Evolutionary conservation across 352 stramenopile species (phyloP).

Genomic region (Pythium folliculosum): DNA sequence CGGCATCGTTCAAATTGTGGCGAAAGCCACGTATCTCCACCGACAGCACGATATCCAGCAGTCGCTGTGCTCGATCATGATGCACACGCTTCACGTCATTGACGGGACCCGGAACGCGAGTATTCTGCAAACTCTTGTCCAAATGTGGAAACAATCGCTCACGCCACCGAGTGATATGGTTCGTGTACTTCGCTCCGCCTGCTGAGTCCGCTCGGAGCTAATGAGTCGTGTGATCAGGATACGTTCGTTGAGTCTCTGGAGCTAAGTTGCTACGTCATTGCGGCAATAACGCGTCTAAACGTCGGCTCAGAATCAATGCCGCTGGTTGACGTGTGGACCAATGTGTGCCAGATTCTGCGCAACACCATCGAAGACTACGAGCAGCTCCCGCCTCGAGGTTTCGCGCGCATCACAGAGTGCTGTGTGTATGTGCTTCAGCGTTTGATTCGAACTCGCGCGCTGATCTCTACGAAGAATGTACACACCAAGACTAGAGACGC

Average conservation of each 20-base stretch:
- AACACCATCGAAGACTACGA: conserved; percentile 32
- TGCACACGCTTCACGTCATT: conserved; percentile 4
- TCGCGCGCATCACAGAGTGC: conserved; percentile 34
- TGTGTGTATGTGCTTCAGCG: conserved; percentile 35
- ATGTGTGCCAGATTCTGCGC: conserved; percentile 29
- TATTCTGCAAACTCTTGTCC: conserved; percentile 22
- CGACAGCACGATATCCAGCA: background rate
- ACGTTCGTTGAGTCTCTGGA: conserved; percentile 41
- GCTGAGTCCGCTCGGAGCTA: background rate
- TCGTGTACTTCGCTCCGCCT: background rate
- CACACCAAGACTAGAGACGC: background rate
- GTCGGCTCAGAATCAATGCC: conserved; percentile 13
- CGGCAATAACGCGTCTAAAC: conserved; percentile 31
- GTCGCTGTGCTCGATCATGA: conserved; percentile 10
- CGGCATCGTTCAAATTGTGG: conserved; percentile 21
- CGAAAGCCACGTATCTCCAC: conserved; percentile 22
- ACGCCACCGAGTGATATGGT: conserved; percentile 29
- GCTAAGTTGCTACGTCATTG: conserved; percentile 38
- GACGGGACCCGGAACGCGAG: conserved; percentile 18
- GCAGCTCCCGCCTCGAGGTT: conserved; percentile 24
- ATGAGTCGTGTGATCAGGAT: conserved; percentile 19
- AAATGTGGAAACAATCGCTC: conserved; percentile 30
- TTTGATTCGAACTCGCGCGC: conserved; percentile 12
- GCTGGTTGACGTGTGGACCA: conserved; percentile 21
- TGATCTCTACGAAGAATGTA: background rate